A percentile compares a stretch with the other conserved stretches of the same genome.
phyloP scores from a whole-genome alignment of 176 grass and related monocot genomes.

The Rhynchospora pubera region DNA sequence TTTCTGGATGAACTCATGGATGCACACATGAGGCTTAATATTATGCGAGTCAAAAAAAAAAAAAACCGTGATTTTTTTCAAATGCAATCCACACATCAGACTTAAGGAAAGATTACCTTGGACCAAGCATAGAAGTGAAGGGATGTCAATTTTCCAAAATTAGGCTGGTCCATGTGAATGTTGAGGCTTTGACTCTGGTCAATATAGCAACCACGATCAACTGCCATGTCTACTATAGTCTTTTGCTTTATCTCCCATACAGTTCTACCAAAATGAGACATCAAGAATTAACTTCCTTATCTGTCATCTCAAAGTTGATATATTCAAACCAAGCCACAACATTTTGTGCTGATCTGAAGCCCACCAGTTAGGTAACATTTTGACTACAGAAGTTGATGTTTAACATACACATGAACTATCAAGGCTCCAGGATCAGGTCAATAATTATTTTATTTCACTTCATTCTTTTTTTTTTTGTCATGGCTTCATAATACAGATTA shows the following conservation, averaged over 20 bases:
- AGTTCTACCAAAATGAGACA: conserved; percentile 46
- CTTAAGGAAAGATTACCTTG: conserved; percentile 40
- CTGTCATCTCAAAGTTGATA: not conserved
- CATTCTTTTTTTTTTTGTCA: not conserved
- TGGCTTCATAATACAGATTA: not conserved
- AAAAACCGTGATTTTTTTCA: not conserved
- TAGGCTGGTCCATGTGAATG: conserved; percentile 97
- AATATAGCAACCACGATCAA: conserved; percentile 94
- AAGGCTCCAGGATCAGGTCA: not conserved
- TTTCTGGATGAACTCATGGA: too few relatives aligned
- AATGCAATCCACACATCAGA: not conserved
- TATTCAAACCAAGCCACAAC: not conserved
- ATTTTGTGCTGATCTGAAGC: not conserved
- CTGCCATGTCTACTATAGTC: conserved; percentile 94
- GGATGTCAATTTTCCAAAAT: conserved; percentile 90
- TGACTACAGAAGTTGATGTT: not conserved
- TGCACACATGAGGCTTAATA: not conserved
- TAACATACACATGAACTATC: not conserved
- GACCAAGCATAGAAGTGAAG: conserved; percentile 98
- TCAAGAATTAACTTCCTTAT: not conserved
- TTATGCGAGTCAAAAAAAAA: not conserved
- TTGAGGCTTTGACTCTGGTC: conserved; percentile 99
- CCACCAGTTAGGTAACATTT: not conserved
- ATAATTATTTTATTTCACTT: not conserved
- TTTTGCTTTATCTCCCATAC: conserved; percentile 99